These are phyloP conservation scores for Fusarium sp. DNA, from an alignment of 2,329 filamentous ascomycete genomes.

Conservation along the genomic window DNA sequence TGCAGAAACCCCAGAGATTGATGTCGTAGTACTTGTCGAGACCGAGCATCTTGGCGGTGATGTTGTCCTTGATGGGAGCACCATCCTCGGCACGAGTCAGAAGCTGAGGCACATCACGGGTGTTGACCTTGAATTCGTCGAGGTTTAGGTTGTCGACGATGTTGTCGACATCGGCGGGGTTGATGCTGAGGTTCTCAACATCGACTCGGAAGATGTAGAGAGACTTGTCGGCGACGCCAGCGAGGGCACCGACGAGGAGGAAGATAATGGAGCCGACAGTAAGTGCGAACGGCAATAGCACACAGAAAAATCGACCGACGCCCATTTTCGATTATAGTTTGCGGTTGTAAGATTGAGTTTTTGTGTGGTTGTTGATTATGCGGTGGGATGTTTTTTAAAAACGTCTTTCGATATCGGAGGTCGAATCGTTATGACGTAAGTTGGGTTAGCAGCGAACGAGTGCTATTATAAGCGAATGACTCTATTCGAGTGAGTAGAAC, in stretches of 20 bases:
- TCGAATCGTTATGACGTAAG: slow-evolving; percentile 42
- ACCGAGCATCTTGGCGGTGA: slow-evolving; percentile 67
- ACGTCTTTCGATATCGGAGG: slow-evolving; percentile 22
- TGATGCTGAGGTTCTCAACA: slow-evolving; percentile 65
- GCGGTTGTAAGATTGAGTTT: neutral
- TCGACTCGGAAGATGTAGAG: slow-evolving; percentile 71
- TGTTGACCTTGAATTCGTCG: slow-evolving; percentile 33
- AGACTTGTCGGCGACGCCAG: slow-evolving; percentile 66
- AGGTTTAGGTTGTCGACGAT: slow-evolving; percentile 49
- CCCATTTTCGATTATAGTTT: slow-evolving; percentile 56
- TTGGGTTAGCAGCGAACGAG: slow-evolving; percentile 27
- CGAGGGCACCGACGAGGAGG: slow-evolving; percentile 66
- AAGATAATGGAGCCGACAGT: slow-evolving; percentile 82
- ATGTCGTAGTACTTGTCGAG: slow-evolving; percentile 84
- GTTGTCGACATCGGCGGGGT: slow-evolving; percentile 50
- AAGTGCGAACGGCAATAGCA: slow-evolving; percentile 85
- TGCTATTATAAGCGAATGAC: slow-evolving; percentile 29
- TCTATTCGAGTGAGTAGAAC: slow-evolving; percentile 20
- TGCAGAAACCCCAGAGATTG: slow-evolving; percentile 89
- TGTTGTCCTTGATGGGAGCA: slow-evolving; percentile 53
- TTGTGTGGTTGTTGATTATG: slow-evolving; percentile 14
- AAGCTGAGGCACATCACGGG: slow-evolving; percentile 43
- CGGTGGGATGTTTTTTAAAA: neutral
- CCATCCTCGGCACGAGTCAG: slow-evolving; percentile 63
- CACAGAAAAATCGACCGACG: slow-evolving; percentile 84